Evolutionary conservation across 768 basidiomycete genomes (phyloP), one percentile per base, ranked within the genome.

Genomic region (Boletellus emodensis): DNA sequence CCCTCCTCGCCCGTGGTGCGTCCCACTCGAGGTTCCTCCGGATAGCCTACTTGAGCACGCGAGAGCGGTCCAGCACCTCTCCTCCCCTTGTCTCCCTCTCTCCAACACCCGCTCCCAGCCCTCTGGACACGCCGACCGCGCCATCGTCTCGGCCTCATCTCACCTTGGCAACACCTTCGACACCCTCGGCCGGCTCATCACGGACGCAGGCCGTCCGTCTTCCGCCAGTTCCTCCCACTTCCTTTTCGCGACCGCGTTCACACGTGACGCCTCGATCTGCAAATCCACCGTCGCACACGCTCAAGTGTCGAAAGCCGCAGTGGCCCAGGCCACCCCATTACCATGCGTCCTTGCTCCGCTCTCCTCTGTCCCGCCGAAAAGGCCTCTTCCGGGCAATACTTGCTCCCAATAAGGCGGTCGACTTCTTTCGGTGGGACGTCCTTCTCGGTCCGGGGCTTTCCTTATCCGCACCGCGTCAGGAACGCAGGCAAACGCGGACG

Each of bases 311-410:
- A 38, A 51, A 54, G 22, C 38, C 55, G 1, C 60, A 47, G 6
- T 63, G 55, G 61, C 41, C 63, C 39, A 66, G 64, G 6, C 64
- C 60, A 11, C 64, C 64, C 18, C 58, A 66, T 30, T 64, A 65
- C 36, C 64, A 65, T 4, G 55, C 64, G 30, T 53, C 64, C 9
- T 15, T 65, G 11, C 64, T 65, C 41, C 64, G 64, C 10, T 56
- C 62, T 0, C 58, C 64, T 35, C 38, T 66, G 0, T 59, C 64
- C 8, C 57, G 44, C 17, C 57, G 64, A 24, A 66, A 58, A 14
- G 64, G 64, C 15, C 58, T 56, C 38, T 66, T 66, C 28, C 46
- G 64, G 13, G 53, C 55, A 17, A 43, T 62, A 0, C 55, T 64
- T 11, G 42, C 54, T 3, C 54, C 62, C 13, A 40, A 18, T 12